Base-by-base conservation (phyloP, 2,329 filamentous ascomycete genomes). In the Fonsecaea erecta region DNA sequence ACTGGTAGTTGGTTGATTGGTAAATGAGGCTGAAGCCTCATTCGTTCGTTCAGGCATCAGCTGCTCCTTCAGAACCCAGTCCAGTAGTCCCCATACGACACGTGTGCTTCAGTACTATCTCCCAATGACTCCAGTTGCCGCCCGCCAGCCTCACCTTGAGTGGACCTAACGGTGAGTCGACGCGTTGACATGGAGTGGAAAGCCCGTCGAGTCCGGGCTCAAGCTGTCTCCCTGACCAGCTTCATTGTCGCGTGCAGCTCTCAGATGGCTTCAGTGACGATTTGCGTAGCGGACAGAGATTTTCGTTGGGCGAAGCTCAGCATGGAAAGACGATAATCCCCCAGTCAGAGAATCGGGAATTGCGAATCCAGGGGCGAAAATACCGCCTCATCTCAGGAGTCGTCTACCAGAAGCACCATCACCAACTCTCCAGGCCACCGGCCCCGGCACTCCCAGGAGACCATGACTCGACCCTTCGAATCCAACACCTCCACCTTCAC, bases 401-500 rank as follows among this genome's bases (percentile, higher is more conserved):
- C 79, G 75, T 59, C 75, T 75, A 12, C 80, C 80, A 24, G 66
- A 76, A 54, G 73, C 73, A 63, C 75, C 76, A 53, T 69, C 69
- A 1, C 69, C 70, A 7, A 71, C 59, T 59, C 74, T 77, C 77
- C 80, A 82, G 3, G 78, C 77, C 46, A 76, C 76, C 11, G 78
- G 74, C 24, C 81, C 81, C 57, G 75, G 75, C 11, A 79, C 76
- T 21, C 79, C 80, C 52, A 81, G 65, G 55, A 79, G 78, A 30
- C 77, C 77, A 72, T 81, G 74, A 72, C 81, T 83, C 66, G 81
- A 67, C 5, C 80, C 81, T 0, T 78, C 77, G 65, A 81, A 80
- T 1, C 81, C 81, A 3, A 81, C 80, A 16, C 79, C 79, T 6
- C 78, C 80, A 35, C 80, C 79, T 68, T 83, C 81, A 3, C 79